Evolutionary conservation across 1,284 basidiomycete species (phyloP), one percentile per base, ranked within the genome.

Genomic region (Trametes hirsuta): DNA sequence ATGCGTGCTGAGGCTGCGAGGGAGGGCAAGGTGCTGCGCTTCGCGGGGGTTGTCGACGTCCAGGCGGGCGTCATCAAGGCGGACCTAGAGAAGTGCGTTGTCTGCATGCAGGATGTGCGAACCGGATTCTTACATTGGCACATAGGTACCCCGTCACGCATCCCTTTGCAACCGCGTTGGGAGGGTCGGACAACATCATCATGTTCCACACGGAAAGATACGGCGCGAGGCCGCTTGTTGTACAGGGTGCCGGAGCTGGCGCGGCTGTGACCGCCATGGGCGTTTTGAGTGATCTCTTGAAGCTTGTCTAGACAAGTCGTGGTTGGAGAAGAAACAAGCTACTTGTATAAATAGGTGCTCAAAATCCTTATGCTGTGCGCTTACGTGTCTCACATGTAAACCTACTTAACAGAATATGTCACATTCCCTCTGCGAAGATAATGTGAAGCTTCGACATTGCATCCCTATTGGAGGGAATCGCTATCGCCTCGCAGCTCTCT

Each of bases 221-320:
- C 69, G 88, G 88, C 22, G 83, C 87, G 6, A 78, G 93, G 55
- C 93, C 97, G 0, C 79, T 99, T 62, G 93, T 98, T 64, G 84
- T 99, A 22, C 97, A 98, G 74, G 97, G 97, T 42, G 89, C 95
- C 0, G 97, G 97, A 11, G 97, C 97, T 0, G 97, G 97, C 21
- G 95, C 95, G 1, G 95, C 93, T 30, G 97, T 99, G 15, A 99
- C 97, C 15, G 97, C 97, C 0, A 98, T 98, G 95, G 97, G 97
- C 22, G 95, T 98, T 18, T 81, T 95, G 56, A 88, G 90, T 48
- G 95, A 97, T 72, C 72, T 93, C 44, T 72, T 93, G 64, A 91
- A 87, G 72, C 72, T 90, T 34, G 76, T 78, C 0, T 77, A 56
- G 57, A 11, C 25, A 21, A 6, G 22, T n/a, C 12, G 9, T 34